These are phyloP conservation scores for Pythium insidiosum DNA, from an alignment of 352 stramenopile genomes.

Conservation along the genomic window DNA sequence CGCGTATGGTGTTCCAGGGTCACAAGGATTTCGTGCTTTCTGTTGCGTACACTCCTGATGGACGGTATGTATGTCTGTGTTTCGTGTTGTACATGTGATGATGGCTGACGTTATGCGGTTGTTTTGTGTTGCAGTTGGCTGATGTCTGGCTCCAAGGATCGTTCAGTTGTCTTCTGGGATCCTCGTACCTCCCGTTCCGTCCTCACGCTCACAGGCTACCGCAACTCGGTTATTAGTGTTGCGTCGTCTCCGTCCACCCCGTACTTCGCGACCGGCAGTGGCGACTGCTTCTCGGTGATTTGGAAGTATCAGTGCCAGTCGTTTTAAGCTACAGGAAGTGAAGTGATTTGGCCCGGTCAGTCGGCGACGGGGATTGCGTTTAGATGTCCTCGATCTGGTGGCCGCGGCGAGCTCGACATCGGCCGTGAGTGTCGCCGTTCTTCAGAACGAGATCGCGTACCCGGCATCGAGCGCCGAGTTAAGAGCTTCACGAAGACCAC, in stretches of 20 bases:
- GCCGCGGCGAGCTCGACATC: too few relatives aligned
- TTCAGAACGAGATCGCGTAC: too few relatives aligned
- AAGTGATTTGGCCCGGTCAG: too few relatives aligned
- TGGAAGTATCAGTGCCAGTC: slow-evolving; percentile 86
- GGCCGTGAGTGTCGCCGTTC: too few relatives aligned
- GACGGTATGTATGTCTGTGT: slow-evolving; percentile 39
- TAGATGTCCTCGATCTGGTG: too few relatives aligned
- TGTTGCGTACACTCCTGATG: slow-evolving; percentile 81
- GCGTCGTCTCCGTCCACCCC: slow-evolving; percentile 73
- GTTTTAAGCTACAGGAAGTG: slow-evolving; percentile 69
- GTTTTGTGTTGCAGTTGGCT: slow-evolving; percentile 46
- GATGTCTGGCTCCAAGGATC: slow-evolving; percentile 84
- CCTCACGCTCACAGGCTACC: slow-evolving; percentile 74
- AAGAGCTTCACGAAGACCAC: too few relatives aligned
- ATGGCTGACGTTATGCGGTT: neutral
- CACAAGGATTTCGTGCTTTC: slow-evolving; percentile 86
- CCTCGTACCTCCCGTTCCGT: slow-evolving; percentile 74
- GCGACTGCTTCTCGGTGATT: slow-evolving; percentile 78
- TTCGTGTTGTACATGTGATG: slow-evolving; percentile 1
- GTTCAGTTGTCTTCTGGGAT: slow-evolving; percentile 85
- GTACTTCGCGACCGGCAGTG: slow-evolving; percentile 81
- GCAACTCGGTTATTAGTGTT: slow-evolving; percentile 86
- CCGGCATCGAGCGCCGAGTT: too few relatives aligned
- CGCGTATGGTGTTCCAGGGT: slow-evolving; percentile 83
- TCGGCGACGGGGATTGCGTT: too few relatives aligned